Conservation (phyloP, 2,329 filamentous ascomycete species). For the Domatiomyces catenatus region DNA sequence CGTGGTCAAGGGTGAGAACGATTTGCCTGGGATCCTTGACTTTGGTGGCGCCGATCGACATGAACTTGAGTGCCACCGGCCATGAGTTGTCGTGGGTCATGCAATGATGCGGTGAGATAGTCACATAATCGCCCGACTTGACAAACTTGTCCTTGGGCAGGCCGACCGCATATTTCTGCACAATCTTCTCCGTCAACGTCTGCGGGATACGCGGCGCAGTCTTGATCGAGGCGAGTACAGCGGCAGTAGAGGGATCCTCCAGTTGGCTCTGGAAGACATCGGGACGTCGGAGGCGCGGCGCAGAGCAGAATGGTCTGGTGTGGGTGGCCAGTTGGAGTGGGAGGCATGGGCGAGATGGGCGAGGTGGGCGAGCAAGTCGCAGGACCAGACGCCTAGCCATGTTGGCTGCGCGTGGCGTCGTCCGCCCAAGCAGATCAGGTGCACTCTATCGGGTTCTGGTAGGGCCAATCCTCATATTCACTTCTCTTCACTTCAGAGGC, state of each 20-base stretch:
- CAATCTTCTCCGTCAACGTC: conserved; percentile 84
- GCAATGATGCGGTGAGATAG: conserved; percentile 52
- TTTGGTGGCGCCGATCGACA: conserved; percentile 63
- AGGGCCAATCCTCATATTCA: too few species aligned
- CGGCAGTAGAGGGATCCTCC: conserved; percentile 45
- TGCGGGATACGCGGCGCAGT: conserved; percentile 42
- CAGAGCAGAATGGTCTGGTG: too few species aligned
- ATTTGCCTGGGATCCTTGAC: conserved; percentile 58
- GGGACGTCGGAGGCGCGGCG: conserved; percentile 17
- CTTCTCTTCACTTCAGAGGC: too few species aligned
- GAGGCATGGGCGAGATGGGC: neutral
- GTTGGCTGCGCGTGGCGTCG: neutral
- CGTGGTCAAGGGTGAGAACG: conserved; percentile 74
- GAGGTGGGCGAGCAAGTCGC: neutral
- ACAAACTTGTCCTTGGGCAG: conserved; percentile 61
- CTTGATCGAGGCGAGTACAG: conserved; percentile 62
- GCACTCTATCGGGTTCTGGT: neutral
- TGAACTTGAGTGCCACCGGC: conserved; percentile 64
- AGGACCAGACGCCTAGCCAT: neutral
- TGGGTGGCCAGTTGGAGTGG: too few species aligned
- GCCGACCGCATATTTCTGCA: conserved; percentile 66
- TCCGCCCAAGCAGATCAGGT: neutral
- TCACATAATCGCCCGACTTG: conserved; percentile 69
- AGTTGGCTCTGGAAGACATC: conserved; percentile 51
- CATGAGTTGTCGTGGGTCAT: conserved; percentile 82